Evolutionary conservation across 768 basidiomycete species (phyloP).

Genomic region (Lactifluus rugatus): DNA sequence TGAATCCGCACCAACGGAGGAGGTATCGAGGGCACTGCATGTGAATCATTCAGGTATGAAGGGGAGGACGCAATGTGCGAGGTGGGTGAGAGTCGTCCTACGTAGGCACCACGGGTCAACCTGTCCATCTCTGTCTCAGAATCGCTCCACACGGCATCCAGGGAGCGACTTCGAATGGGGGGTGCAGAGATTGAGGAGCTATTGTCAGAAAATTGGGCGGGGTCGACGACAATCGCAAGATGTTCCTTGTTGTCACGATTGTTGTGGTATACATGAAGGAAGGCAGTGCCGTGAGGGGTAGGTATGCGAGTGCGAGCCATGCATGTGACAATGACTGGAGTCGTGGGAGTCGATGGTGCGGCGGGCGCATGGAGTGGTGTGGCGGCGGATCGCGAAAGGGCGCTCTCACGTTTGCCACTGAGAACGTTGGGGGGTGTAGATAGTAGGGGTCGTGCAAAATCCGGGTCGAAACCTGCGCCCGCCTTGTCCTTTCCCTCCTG

Average conservation of each 20-base stretch:
- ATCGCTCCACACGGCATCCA: constrained; percentile 79
- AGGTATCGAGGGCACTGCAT: constrained; percentile 34
- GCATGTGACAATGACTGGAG: constrained; percentile 67
- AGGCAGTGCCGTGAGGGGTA: constrained; percentile 87
- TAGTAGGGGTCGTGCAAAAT: constrained; percentile 30
- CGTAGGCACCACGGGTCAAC: constrained; percentile 86
- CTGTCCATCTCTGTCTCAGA: constrained; percentile 90
- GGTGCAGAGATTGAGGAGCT: constrained; percentile 29
- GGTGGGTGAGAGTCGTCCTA: constrained; percentile 64
- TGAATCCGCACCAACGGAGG: constrained; percentile 89
- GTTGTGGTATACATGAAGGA: constrained; percentile 93
- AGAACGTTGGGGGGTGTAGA: constrained; percentile 30
- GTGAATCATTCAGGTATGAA: constrained; percentile 9
- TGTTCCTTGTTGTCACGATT: constrained; percentile 90
- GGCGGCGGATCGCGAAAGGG: constrained; percentile 2
- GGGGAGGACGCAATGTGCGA: constrained; percentile 31
- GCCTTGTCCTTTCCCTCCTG: constrained; percentile 44
- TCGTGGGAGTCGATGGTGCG: constrained; percentile 13
- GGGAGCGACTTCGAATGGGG: constrained; percentile 63
- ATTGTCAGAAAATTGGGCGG: constrained; percentile 64
- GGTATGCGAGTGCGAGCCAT: constrained; percentile 97
- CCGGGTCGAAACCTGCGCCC: constrained; percentile 30
- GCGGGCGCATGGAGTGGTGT: constrained; percentile 10
- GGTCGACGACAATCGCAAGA: constrained; percentile 88
- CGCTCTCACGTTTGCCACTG: constrained; percentile 31